Base-by-base conservation (phyloP, 2,329 filamentous ascomycete species). In the Microdochium nivale region DNA sequence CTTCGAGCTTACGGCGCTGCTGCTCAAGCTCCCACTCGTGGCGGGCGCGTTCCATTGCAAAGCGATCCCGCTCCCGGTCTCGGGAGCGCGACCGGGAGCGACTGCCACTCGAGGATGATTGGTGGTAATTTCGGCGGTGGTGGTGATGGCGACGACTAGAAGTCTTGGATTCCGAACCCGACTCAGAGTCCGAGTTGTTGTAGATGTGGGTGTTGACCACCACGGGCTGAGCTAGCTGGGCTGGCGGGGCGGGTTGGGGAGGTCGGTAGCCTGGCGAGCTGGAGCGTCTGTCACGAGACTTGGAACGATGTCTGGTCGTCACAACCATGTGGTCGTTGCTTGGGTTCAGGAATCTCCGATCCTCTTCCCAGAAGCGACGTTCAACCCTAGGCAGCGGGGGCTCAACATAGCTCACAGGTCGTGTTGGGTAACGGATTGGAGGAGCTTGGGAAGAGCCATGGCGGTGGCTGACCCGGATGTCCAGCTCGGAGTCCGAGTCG, bases 161-260 rank as follows among this genome's bases (percentile, higher is more conserved):
- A 11, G 32, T 65, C 64, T 25, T 70, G 65, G 71, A 69, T 33
- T 76, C 75, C 4, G 70, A 76, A 21, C 73, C 75, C 9, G 62
- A 66, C 58, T 61, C 60, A 40, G 61, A 55, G 52, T 69, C 63
- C 16, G 61, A 66, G 49, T 72, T 58, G 54, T 76, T 76, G 58
- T 77, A 75, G 52, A 79, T 75, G 52, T 70, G 70, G 62, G 81
- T 82, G 60, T 81, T 79, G 62, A 83, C 81, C 50, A 83, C 75
- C 48, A 83, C 70, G 1, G 78, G 77, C 21, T 53, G 51, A 4
- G 63, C 56, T 16, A 67, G 64, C 19, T 60, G 65, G 27, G 27
- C 27, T 11, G 27, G 27, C 27, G 27, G 27, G 27, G 27, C 10
- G 62, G 62, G 60, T 19, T 62, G 59, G 19, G 60, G 60, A n/a